A percentile compares a stretch with the other conserved stretches of the same genome.
Conservation (phyloP, 768 basidiomycete species). For the Lactarius indigo region DNA sequence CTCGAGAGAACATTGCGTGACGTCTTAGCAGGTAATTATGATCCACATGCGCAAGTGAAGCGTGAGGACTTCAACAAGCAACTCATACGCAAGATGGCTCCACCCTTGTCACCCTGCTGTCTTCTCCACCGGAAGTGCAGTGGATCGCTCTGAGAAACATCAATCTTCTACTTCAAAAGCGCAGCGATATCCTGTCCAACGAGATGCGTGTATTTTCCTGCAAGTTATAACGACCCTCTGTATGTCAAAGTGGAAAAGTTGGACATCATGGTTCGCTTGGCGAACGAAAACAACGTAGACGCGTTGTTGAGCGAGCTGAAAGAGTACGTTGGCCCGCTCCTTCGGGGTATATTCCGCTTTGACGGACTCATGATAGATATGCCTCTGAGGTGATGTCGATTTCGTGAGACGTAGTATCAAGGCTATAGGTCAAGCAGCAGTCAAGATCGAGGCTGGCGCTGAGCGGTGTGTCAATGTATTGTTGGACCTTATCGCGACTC, state of each 20-base stretch:
- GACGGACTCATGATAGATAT: slow-evolving; percentile 53
- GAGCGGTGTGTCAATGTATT: slow-evolving; percentile 94
- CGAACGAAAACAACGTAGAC: slow-evolving; percentile 88
- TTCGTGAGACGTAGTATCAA: slow-evolving; percentile 94
- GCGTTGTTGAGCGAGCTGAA: slow-evolving; percentile 92
- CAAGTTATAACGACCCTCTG: slow-evolving; percentile 99
- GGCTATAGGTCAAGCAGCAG: slow-evolving; percentile 93
- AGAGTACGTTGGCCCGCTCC: slow-evolving; percentile 56
- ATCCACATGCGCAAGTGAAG: slow-evolving; percentile 85
- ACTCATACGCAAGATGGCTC: slow-evolving; percentile 94
- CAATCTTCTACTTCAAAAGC: slow-evolving; percentile 93
- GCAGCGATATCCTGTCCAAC: slow-evolving; percentile 82
- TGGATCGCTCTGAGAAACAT: slow-evolving; percentile 98
- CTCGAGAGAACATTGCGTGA: background rate
- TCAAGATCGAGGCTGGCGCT: slow-evolving; percentile 90
- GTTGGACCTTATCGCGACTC: slow-evolving; percentile 86
- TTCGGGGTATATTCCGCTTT: background rate
- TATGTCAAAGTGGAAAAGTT: slow-evolving; percentile 99
- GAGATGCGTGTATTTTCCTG: slow-evolving; percentile 99
- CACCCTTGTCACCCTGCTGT: slow-evolving; percentile 93
- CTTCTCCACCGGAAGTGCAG: slow-evolving; percentile 95
- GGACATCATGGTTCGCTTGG: slow-evolving; percentile 96
- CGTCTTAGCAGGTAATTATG: slow-evolving; percentile 76
- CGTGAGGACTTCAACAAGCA: slow-evolving; percentile 83
- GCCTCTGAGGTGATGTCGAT: slow-evolving; percentile 98